A percentile compares a stretch with the other conserved stretches of the same genome.
These are phyloP conservation scores for Silene coronaria DNA, from an alignment of 179 eudicot species.

Conservation along the genomic window DNA sequence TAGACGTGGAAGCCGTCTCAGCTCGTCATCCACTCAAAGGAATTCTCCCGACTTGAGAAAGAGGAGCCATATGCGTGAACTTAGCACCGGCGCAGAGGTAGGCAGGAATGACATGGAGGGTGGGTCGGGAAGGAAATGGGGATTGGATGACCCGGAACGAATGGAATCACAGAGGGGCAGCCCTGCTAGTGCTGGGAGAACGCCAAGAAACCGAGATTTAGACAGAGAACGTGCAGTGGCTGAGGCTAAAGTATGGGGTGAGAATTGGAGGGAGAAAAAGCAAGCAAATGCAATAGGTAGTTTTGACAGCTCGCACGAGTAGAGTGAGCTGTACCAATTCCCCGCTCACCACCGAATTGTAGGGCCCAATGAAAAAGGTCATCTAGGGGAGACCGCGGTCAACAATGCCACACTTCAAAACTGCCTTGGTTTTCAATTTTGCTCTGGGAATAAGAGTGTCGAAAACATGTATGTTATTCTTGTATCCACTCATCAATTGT, in stretches of 20 bases:
- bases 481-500: background rate
- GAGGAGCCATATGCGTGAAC: constrained; percentile 44
- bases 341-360: too few species aligned
- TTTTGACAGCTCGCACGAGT: constrained; percentile 64
- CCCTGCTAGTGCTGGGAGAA: constrained; percentile 62
- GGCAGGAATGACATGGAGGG: constrained; percentile 54
- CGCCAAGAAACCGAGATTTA: constrained; percentile 62
- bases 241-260: constrained; percentile 95
- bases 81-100: constrained; percentile 48
- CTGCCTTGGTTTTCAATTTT: constrained; percentile 24
- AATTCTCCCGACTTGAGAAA: constrained; percentile 75
- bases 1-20: constrained; percentile 36
- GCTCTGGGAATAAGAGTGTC: constrained; percentile 20
- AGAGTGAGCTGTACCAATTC: constrained; percentile 9
- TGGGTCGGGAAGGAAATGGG: constrained; percentile 70
- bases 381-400: too few species aligned
- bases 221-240: constrained; percentile 90
- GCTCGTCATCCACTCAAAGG: constrained; percentile 53
- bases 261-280: constrained; percentile 80
- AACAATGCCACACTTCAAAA: background rate
- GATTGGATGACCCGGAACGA: constrained; percentile 39
- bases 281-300: constrained; percentile 52
- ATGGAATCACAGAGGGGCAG: constrained; percentile 59
- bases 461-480: constrained; percentile 4
- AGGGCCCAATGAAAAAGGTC: background rate